Percentiles rank a stretch among this genome's conserved stretches.
phyloP scores from a whole-genome alignment of 73 alveolate genomes.

The Stentor coeruleus region DNA sequence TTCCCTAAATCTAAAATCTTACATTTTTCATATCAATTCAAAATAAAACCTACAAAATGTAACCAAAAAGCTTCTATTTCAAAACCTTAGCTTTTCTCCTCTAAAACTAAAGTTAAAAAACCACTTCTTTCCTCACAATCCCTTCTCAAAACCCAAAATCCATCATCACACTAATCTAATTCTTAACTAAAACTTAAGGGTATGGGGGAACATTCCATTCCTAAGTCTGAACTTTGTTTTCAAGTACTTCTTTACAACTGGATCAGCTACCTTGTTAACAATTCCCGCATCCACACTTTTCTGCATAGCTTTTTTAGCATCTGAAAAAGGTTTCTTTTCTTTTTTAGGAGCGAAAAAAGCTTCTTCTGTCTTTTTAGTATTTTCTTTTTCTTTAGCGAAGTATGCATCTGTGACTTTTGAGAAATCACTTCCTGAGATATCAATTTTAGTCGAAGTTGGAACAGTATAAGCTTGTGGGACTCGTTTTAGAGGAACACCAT shows the following conservation, averaged over 20 bases:
- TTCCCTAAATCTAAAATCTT: too few species aligned
- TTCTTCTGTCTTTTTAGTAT: not conserved
- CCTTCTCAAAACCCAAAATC: too few species aligned
- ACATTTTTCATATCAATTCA: too few species aligned
- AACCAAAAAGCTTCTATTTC: too few species aligned
- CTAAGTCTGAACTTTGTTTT: slow-evolving; percentile 1
- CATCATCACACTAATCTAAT: too few species aligned
- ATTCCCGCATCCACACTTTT: not conserved
- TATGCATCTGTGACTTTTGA: not conserved
- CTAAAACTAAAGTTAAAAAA: too few species aligned
- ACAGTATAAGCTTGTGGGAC: slow-evolving; percentile 79
- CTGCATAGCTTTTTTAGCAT: slow-evolving; percentile 3
- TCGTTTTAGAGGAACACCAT: slow-evolving; percentile 94
- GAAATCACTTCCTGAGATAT: slow-evolving; percentile 46
- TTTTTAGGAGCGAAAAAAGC: not conserved
- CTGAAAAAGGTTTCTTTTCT: slow-evolving; percentile 6
- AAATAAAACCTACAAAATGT: too few species aligned
- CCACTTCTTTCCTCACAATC: too few species aligned
- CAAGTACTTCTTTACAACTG: not conserved
- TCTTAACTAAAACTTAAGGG: slow-evolving; percentile 10
- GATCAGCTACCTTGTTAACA: not conserved
- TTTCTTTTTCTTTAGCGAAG: not conserved
- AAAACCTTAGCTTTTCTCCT: too few species aligned
- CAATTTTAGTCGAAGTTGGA: slow-evolving; percentile 82
- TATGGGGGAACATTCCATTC: slow-evolving; percentile 20